phyloP scores from a whole-genome alignment of 345 rosid genomes.

The Dovyalis caffra region DNA sequence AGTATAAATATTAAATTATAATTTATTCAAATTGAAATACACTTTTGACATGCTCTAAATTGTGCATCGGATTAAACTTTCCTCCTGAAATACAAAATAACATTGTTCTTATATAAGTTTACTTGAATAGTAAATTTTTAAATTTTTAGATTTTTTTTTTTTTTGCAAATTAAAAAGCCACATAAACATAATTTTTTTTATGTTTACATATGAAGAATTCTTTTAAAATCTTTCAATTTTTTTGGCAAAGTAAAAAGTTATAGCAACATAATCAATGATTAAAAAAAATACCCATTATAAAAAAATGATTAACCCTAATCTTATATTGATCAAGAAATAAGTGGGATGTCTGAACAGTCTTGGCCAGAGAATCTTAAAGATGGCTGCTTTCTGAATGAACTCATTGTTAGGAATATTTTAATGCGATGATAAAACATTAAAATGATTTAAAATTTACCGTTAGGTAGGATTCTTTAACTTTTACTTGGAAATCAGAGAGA shows the following conservation, averaged over 20 bases:
- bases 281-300: too few species aligned
- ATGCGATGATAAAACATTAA: neutral
- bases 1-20: too few species aligned
- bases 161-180: neutral
- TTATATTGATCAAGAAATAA: too few species aligned
- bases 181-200: neutral
- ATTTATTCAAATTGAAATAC: too few species aligned
- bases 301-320: too few species aligned
- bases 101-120: neutral
- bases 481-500: conserved; percentile 2
- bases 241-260: neutral
- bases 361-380: neutral
- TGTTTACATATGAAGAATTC: neutral
- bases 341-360: too few species aligned
- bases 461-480: conserved; percentile 5
- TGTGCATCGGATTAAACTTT: neutral
- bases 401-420: neutral
- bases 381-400: neutral
- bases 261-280: neutral
- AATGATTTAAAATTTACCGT: neutral
- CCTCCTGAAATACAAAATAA: neutral
- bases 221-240: neutral
- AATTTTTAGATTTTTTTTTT: too few species aligned
- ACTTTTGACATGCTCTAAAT: neutral
- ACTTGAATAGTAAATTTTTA: neutral